phyloP scores from a whole-genome alignment of 2,329 filamentous ascomycete genomes.

The Xylaria sp. region DNA sequence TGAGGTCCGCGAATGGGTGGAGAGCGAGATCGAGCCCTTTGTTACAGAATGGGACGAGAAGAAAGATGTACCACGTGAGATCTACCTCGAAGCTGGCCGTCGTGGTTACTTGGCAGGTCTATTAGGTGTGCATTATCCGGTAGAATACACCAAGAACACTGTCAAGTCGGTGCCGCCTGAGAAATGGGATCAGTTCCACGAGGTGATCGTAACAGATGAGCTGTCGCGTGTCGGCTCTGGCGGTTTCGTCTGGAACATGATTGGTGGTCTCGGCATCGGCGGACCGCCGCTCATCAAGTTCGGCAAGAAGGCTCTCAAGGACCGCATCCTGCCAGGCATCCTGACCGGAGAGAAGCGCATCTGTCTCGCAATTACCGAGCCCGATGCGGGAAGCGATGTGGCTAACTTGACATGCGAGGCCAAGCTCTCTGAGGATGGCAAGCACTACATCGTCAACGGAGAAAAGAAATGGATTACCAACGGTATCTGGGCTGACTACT shows the following conservation, averaged over 20 bases:
- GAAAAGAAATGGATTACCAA: slow-evolving; percentile 99
- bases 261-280: slow-evolving; percentile 96
- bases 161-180: slow-evolving; percentile 82
- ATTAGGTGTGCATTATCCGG: slow-evolving; percentile 82
- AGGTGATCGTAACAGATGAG: slow-evolving; percentile 94
- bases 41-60: slow-evolving; percentile 97
- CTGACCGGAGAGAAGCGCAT: slow-evolving; percentile 94
- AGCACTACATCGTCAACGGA: slow-evolving; percentile 99
- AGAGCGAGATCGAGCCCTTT: slow-evolving; percentile 85
- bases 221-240: slow-evolving; percentile 86
- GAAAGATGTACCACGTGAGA: slow-evolving; percentile 82
- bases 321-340: slow-evolving; percentile 88
- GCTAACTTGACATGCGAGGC: slow-evolving; percentile 96
- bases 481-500: slow-evolving; percentile 95
- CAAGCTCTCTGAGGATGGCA: slow-evolving; percentile 91
- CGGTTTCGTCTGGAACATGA: slow-evolving; percentile 94
- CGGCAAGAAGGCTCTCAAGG: slow-evolving; percentile 80
- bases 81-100: slow-evolving; percentile 96
- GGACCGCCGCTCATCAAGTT: slow-evolving; percentile 92
- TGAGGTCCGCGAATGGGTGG: slow-evolving; percentile 92
- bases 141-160: slow-evolving; percentile 70
- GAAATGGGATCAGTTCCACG: slow-evolving; percentile 98
- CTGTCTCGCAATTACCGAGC: slow-evolving; percentile 96
- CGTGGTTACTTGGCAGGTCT: slow-evolving; percentile 93
- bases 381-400: slow-evolving; percentile 92